Evolutionary conservation across 78 protist species (phyloP).

Genomic region (Planoprotostelium fungivorum): DNA sequence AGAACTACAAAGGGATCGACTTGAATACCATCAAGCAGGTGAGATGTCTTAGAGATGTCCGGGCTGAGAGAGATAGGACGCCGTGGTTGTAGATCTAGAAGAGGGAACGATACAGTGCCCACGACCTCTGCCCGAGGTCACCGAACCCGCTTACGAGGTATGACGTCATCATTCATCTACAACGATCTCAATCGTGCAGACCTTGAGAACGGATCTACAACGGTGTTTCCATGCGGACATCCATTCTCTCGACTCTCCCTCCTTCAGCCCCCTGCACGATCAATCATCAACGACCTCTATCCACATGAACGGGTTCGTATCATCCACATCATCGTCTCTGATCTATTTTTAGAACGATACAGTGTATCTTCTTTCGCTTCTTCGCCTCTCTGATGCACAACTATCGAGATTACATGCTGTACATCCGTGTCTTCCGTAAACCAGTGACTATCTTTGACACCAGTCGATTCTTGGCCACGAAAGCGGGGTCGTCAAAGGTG

Average conservation of each 20-base stretch:
- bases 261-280: background rate
- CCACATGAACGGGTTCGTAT: background rate
- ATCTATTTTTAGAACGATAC: background rate
- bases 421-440: conserved; percentile 53
- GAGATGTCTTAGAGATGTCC: background rate
- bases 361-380: conserved; percentile 1
- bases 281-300: background rate
- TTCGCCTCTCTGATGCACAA: conserved; percentile 37
- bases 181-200: background rate
- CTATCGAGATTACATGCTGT: conserved; percentile 30
- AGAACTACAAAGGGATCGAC: background rate
- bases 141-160: background rate
- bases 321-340: background rate
- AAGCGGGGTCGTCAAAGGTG: background rate
- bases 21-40: background rate
- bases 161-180: background rate
- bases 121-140: background rate
- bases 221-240: background rate
- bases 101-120: background rate
- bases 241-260: background rate
- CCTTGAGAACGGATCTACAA: background rate
- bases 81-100: background rate
- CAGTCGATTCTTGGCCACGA: background rate
- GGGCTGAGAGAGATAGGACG: background rate
- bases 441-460: conserved; percentile 54